Conservation (phyloP, 805 yeast species). For the Candida manassasensis region DNA sequence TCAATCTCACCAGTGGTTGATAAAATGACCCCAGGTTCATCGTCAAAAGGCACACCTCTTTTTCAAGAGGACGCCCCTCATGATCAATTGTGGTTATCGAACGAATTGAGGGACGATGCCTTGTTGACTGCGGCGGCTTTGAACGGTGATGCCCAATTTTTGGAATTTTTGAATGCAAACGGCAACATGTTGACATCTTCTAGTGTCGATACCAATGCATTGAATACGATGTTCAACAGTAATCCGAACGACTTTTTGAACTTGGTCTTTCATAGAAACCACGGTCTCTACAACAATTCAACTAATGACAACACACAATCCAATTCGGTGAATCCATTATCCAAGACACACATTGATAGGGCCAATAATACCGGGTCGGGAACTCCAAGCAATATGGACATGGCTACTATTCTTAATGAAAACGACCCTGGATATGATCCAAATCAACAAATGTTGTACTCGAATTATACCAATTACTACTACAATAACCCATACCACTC, state of each 20-base stretch:
- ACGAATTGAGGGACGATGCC: slow-evolving; percentile 68
- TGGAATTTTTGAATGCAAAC: slow-evolving; percentile 43
- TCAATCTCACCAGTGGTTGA: neutral
- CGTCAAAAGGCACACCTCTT: slow-evolving; percentile 1
- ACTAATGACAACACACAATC: slow-evolving; percentile 2
- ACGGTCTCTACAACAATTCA: slow-evolving; percentile 5
- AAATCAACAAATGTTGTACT: slow-evolving; percentile 34
- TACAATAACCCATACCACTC: slow-evolving; percentile 36
- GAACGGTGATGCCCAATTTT: slow-evolving; percentile 54
- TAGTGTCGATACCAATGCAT: slow-evolving; percentile 4
- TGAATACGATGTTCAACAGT: slow-evolving; percentile 11
- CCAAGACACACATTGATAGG: too few species aligned
- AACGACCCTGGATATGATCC: slow-evolving; percentile 24
- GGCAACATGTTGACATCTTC: slow-evolving; percentile 5
- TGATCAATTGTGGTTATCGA: slow-evolving; percentile 66
- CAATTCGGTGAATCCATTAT: too few species aligned
- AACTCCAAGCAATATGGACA: slow-evolving; percentile 12
- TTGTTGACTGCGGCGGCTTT: slow-evolving; percentile 68
- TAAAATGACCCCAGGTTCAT: slow-evolving; percentile 1
- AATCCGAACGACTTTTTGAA: slow-evolving; percentile 40
- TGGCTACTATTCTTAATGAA: slow-evolving; percentile 15
- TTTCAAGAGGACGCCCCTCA: slow-evolving; percentile 19
- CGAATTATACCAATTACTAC: slow-evolving; percentile 34
- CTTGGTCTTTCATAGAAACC: slow-evolving; percentile 47
- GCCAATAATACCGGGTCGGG: too few species aligned